Percentiles rank a stretch among this genome's conserved stretches.
phyloP scores from a whole-genome alignment of 2,329 filamentous ascomycete species.

The Monilinia vaccinii-corymbosi region DNA sequence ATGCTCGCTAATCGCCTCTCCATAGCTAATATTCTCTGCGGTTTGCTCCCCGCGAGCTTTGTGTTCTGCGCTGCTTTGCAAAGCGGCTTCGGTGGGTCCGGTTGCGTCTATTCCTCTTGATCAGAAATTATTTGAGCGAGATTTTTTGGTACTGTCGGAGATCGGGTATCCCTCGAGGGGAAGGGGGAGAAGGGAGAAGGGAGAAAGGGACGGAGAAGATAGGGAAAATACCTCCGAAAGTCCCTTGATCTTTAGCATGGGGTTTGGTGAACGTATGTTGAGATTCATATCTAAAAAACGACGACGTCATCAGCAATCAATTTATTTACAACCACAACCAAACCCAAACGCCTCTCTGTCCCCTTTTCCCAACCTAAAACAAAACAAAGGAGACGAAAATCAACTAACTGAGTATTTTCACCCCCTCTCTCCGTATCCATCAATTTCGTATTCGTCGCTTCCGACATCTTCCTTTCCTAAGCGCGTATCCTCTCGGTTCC shows the following conservation, averaged over 20 bases:
- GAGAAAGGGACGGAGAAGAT: neutral
- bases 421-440: constrained; percentile 52
- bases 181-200: neutral
- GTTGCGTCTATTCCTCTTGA: constrained; percentile 8
- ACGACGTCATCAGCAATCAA: neutral
- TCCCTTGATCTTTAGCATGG: constrained; percentile 45
- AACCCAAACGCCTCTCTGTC: too few species aligned
- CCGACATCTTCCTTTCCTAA: constrained; percentile 5
- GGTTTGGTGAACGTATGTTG: constrained; percentile 40
- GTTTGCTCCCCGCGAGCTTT: constrained; percentile 34
- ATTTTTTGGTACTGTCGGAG: neutral
- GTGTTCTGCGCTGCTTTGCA: constrained; percentile 17
- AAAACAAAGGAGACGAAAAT: rapidly evolving
- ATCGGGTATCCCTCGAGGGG: neutral
- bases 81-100: constrained; percentile 5
- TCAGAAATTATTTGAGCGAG: neutral
- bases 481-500: neutral
- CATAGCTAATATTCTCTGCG: constrained; percentile 45
- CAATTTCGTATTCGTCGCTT: constrained; percentile 32
- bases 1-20: constrained; percentile 45
- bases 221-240: constrained; percentile 40
- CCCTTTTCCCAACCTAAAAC: neutral
- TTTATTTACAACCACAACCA: too few species aligned
- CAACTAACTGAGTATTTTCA: constrained; percentile 45
- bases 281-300: constrained; percentile 49